phyloP scores from a whole-genome alignment of 805 yeast species.

The Kodamaea kaohsiungensis region DNA sequence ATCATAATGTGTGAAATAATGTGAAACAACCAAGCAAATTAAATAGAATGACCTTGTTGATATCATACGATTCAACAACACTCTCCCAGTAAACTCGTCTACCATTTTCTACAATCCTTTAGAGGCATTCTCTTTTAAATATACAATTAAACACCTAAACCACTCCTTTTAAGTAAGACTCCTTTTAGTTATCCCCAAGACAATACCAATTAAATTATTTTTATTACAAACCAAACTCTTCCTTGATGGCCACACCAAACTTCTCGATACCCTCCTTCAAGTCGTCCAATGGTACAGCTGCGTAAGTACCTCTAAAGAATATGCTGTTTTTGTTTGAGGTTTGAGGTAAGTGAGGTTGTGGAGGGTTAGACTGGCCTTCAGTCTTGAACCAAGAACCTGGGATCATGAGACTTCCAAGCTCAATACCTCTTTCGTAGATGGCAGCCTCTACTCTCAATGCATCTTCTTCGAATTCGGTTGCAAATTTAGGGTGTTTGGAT shows the following conservation, averaged over 20 bases:
- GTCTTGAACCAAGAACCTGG: conserved; percentile 84
- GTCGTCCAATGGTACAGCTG: conserved; percentile 74
- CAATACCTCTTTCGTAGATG: conserved; percentile 60
- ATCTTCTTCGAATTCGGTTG: conserved; percentile 53
- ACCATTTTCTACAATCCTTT: too few species aligned
- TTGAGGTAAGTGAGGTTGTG: conserved; percentile 51
- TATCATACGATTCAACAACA: too few species aligned
- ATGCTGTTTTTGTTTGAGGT: conserved; percentile 45
- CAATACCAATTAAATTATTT: not conserved
- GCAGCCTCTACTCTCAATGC: conserved; percentile 64
- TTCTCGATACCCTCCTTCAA: conserved; percentile 63
- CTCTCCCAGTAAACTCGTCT: too few species aligned
- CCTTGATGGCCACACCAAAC: conserved; percentile 62
- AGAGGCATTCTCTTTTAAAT: too few species aligned
- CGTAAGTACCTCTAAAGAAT: conserved; percentile 87
- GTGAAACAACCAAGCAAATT: too few species aligned
- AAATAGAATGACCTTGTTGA: too few species aligned
- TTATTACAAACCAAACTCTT: conserved; percentile 48
- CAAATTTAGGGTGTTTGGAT: conserved; percentile 73
- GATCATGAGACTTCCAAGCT: conserved; percentile 66
- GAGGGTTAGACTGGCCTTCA: conserved; percentile 55
- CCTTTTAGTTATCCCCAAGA: not conserved
- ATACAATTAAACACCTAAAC: not conserved
- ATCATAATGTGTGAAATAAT: too few species aligned
- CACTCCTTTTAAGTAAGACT: not conserved